A percentile compares a stretch with the other conserved stretches of the same genome.
phyloP scores from a whole-genome alignment of 345 rosid species.

The Lepidium africanum region DNA sequence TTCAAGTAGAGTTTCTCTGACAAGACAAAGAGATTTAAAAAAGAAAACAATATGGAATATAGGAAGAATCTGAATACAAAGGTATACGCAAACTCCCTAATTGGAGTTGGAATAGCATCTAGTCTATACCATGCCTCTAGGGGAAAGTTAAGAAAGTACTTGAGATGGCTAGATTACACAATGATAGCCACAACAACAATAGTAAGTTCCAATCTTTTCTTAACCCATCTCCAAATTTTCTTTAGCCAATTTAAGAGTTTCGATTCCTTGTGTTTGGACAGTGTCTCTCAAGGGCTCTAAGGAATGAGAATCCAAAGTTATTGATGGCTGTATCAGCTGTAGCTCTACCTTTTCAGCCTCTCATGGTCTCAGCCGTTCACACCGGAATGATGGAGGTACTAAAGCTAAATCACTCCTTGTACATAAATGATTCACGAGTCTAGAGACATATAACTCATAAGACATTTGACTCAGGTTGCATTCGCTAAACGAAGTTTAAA shows the following conservation, averaged over 20 bases:
- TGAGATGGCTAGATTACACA: slow-evolving; percentile 90
- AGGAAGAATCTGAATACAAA: slow-evolving; percentile 69
- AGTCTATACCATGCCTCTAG: slow-evolving; percentile 82
- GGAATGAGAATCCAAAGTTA: slow-evolving; percentile 87
- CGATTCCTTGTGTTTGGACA: slow-evolving; percentile 16
- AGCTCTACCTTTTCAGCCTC: slow-evolving; percentile 77
- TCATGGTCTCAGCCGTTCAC: slow-evolving; percentile 90
- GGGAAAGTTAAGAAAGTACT: slow-evolving; percentile 65
- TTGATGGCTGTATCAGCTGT: slow-evolving; percentile 92
- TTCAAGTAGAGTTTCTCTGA: background rate
- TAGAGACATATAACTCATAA: background rate
- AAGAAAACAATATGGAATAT: background rate
- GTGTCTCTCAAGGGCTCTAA: slow-evolving; percentile 83
- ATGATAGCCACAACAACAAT: slow-evolving; percentile 87
- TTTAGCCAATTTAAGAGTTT: background rate
- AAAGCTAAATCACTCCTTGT: background rate
- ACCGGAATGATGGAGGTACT: slow-evolving; percentile 95
- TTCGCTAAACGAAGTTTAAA: slow-evolving; percentile 70
- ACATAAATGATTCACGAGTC: background rate
- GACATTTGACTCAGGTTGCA: slow-evolving; percentile 44
- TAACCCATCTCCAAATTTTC: background rate
- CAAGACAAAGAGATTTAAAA: background rate
- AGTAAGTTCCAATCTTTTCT: slow-evolving; percentile 34
- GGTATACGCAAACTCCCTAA: slow-evolving; percentile 84
- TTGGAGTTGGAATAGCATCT: slow-evolving; percentile 92